Conservation (phyloP, 306 rosid species). For the Medicago lupulina region DNA sequence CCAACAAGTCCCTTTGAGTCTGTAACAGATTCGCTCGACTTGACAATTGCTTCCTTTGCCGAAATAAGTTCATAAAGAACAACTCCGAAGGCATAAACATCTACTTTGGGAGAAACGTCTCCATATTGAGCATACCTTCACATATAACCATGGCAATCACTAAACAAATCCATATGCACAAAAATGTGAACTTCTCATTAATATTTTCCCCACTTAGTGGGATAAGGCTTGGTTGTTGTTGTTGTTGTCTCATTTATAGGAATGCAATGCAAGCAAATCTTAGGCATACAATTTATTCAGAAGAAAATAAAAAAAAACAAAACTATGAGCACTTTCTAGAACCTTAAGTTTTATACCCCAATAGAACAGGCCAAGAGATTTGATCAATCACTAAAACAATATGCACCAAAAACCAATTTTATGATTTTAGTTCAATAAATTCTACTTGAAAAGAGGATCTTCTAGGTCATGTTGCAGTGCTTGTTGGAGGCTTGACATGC, state of each 20-base stretch:
- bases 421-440: background rate
- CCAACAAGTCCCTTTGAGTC: constrained; percentile 88
- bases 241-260: constrained; percentile 25
- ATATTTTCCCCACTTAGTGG: too few relatives aligned
- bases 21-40: constrained; percentile 44
- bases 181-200: constrained; percentile 13
- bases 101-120: constrained; percentile 92
- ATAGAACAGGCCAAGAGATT: constrained; percentile 3
- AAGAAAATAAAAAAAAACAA: background rate
- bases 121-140: constrained; percentile 95
- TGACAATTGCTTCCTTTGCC: constrained; percentile 85
- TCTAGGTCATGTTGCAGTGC: background rate
- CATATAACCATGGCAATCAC: constrained; percentile 22
- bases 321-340: constrained; percentile 18
- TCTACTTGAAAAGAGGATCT: background rate
- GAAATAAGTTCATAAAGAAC: constrained; percentile 94
- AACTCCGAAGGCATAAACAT: constrained; percentile 94
- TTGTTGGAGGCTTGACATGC: background rate
- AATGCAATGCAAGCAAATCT: constrained; percentile 2
- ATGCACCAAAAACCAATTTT: background rate
- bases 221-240: too few relatives aligned
- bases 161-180: constrained; percentile 8
- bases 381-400: background rate
- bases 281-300: background rate
- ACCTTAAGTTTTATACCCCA: constrained; percentile 4